Evolutionary conservation across 2,329 filamentous ascomycete species (phyloP), one percentile per base, ranked within the genome.

Genomic region (Diplodia scrobiculata): DNA sequence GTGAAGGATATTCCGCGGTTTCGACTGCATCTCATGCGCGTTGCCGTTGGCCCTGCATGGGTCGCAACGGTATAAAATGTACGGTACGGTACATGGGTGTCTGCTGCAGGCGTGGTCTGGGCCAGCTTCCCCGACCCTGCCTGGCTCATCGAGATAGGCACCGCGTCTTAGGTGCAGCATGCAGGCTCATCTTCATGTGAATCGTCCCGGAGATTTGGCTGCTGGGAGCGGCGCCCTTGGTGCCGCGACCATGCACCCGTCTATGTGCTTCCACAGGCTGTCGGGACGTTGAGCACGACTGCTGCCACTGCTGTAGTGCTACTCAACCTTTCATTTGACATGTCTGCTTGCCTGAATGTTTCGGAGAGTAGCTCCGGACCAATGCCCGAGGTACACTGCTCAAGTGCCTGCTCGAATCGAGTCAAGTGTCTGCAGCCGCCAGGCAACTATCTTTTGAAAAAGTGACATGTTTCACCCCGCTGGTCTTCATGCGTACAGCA

Each of bases 151-250:
- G 36, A 48, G 58, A 50, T 50, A 25, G 34, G 58, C n/a, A 19
- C 19, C 17, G 27, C 41, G 27, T 50, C 45, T 50, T 62, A 48
- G 38, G 29, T 60, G 55, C 38, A 47, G 55, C 25, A 48, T 41
- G 25, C 21, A 27, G 13, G 36, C 36, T 45, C 54, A 32, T 50
- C 45, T 50, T 62, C 58, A 62, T 62, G 58, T 62, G 58, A 62
- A 62, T 32, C 25, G 45, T 36, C 45, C 58, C 58, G 45, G 50
- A 62, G 5, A 27, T 50, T 36, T 17, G 58, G 58, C 29, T 48
- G 27, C 41, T 45, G 27, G 41, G n/a, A 50, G 58, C 21, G 7
- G 21, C 27, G 25, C 48, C 45, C 41, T 29, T 50, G 58, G 58
- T 62, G n/a, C 58, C 45, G 51, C 58, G 17, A 34, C 55, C n/a